A percentile compares a stretch with the other conserved stretches of the same genome.
Evolutionary conservation across 73 alveolate genomes (phyloP).

Genomic region (Paramecium tetraurelia): DNA sequence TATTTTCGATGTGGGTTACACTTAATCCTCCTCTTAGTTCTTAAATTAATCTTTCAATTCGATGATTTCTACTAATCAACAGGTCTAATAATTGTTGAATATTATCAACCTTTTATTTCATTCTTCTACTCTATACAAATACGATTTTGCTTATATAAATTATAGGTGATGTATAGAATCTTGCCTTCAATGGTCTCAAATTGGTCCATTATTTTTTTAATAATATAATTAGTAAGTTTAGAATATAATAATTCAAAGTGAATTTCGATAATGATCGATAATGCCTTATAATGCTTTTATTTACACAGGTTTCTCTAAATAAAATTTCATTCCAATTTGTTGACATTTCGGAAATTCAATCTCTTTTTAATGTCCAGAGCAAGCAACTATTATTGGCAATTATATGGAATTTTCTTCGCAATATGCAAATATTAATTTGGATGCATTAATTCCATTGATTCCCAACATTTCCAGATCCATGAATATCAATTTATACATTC

Average conservation of each 20-base stretch:
- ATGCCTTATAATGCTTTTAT: background rate
- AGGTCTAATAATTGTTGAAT: background rate
- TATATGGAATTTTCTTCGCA: background rate
- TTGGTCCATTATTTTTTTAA: background rate
- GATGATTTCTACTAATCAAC: background rate
- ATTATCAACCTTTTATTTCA: background rate
- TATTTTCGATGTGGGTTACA: background rate
- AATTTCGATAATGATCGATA: background rate
- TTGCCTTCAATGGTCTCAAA: background rate
- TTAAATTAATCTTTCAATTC: background rate
- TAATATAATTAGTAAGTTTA: background rate
- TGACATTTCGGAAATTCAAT: background rate
- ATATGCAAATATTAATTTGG: background rate
- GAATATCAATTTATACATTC: conserved; percentile 18
- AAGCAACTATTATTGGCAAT: background rate
- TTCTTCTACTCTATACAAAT: background rate
- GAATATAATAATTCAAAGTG: background rate
- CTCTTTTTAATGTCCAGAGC: background rate
- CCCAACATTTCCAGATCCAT: conserved; percentile 52
- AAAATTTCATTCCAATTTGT: background rate
- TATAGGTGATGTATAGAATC: background rate
- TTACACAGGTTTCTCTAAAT: background rate
- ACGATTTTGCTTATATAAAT: background rate
- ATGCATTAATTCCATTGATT: conserved; percentile 19
- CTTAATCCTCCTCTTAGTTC: background rate